Percentiles rank a stretch among this genome's conserved stretches.
Evolutionary conservation across 257 asterid species (phyloP).

Genomic region (Fraxinus cuspidata): DNA sequence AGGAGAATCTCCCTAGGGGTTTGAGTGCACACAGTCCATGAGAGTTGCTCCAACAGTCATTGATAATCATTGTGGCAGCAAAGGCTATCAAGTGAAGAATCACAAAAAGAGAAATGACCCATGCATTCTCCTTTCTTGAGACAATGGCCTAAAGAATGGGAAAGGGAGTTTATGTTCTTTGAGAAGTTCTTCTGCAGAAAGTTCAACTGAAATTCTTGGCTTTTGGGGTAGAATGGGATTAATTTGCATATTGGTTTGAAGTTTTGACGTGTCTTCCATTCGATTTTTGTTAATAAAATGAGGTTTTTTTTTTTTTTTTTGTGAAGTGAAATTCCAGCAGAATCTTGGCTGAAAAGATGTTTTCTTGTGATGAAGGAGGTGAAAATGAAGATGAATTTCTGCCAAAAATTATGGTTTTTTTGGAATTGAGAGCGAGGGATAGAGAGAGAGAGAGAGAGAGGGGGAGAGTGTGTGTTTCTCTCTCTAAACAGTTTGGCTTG

Average conservation of each 20-base stretch:
- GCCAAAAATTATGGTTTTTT: background rate
- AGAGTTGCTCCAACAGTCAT: slow-evolving; percentile 74
- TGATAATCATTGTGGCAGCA: slow-evolving; percentile 62
- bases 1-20: slow-evolving; percentile 69
- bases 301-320: background rate
- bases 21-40: slow-evolving; percentile 60
- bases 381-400: background rate
- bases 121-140: slow-evolving; percentile 67
- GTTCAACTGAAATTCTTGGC: slow-evolving; percentile 46
- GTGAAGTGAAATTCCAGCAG: background rate
- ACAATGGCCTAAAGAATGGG: slow-evolving; percentile 68
- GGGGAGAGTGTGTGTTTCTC: background rate
- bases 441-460: background rate
- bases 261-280: slow-evolving; percentile 32
- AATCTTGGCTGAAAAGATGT: background rate
- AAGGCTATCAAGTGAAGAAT: slow-evolving; percentile 71
- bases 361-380: background rate
- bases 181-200: slow-evolving; percentile 43
- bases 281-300: background rate
- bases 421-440: background rate
- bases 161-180: slow-evolving; percentile 58
- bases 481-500: slow-evolving; percentile 4
- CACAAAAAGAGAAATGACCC: slow-evolving; percentile 77
- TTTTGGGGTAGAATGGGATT: slow-evolving; percentile 29
- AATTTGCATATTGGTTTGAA: slow-evolving; percentile 43